Percentiles rank a stretch among this genome's conserved stretches.
Evolutionary conservation across 2,329 filamentous ascomycete species (phyloP).

Genomic region (Colletotrichum sp.): DNA sequence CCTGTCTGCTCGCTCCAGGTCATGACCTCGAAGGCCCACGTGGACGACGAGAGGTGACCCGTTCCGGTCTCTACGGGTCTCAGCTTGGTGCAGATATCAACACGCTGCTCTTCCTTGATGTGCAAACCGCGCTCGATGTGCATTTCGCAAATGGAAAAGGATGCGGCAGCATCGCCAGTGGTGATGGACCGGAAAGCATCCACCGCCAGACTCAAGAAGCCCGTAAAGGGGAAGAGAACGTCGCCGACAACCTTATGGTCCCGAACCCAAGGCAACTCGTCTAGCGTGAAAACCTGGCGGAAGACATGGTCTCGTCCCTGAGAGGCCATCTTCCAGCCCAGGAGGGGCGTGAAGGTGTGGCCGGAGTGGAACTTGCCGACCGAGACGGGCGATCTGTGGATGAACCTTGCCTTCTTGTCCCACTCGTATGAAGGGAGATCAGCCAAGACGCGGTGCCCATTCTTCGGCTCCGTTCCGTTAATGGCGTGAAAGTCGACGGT

Average conservation of each 20-base stretch:
- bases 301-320: neutral
- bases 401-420: neutral
- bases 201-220: neutral
- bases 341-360: neutral
- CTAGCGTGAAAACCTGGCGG: neutral
- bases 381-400: neutral
- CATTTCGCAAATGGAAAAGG: neutral
- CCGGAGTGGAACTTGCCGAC: neutral
- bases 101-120: neutral
- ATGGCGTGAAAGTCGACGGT: neutral
- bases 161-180: neutral
- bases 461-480: neutral
- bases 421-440: neutral
- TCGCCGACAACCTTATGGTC: neutral
- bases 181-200: neutral
- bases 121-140: neutral
- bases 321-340: neutral
- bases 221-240: neutral
- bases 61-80: neutral
- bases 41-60: neutral
- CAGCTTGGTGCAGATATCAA: neutral
- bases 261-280: neutral
- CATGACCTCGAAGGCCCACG: neutral
- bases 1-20: neutral
- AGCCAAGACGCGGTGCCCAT: neutral